Conservation (phyloP, 225 moss, liverwort and hornwort genomes). For the Sphagnum tenellum region DNA sequence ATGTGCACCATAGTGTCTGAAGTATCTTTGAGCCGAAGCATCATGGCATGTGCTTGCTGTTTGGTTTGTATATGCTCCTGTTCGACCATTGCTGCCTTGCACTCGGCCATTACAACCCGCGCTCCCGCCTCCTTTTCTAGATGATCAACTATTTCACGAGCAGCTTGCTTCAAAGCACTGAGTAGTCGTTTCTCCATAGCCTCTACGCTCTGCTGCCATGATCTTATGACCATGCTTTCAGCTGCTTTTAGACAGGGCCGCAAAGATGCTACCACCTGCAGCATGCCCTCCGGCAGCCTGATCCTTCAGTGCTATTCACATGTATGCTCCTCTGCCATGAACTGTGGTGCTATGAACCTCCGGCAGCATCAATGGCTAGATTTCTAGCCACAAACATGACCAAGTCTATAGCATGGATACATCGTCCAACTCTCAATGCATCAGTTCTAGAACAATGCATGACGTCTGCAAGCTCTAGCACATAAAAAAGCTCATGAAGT, state of each 20-base stretch:
- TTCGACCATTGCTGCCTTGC: conserved; percentile 48
- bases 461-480: conserved; percentile 1
- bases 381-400: neutral
- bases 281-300: conserved; percentile 4
- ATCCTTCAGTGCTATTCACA: conserved; percentile 1
- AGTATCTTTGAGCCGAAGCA: conserved; percentile 64
- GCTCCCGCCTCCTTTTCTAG: conserved; percentile 58
- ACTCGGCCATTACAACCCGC: conserved; percentile 51
- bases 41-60: conserved; percentile 66
- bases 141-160: conserved; percentile 54
- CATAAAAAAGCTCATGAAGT: conserved; percentile 5
- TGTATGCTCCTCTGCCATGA: neutral
- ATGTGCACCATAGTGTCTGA: conserved; percentile 54
- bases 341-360: no score
- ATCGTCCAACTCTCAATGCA: neutral
- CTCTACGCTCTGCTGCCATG: conserved; percentile 51
- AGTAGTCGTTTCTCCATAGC: conserved; percentile 55
- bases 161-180: conserved; percentile 63
- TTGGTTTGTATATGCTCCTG: conserved; percentile 56
- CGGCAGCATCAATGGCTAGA: neutral
- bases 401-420: neutral
- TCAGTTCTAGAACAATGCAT: conserved; percentile 5
- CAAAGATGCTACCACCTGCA: conserved; percentile 50
- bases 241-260: conserved; percentile 40
- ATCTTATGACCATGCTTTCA: conserved; percentile 34